A percentile compares a stretch with the other conserved stretches of the same genome.
phyloP scores from a whole-genome alignment of 176 grass and related monocot genomes.

The Triticum monococcum region DNA sequence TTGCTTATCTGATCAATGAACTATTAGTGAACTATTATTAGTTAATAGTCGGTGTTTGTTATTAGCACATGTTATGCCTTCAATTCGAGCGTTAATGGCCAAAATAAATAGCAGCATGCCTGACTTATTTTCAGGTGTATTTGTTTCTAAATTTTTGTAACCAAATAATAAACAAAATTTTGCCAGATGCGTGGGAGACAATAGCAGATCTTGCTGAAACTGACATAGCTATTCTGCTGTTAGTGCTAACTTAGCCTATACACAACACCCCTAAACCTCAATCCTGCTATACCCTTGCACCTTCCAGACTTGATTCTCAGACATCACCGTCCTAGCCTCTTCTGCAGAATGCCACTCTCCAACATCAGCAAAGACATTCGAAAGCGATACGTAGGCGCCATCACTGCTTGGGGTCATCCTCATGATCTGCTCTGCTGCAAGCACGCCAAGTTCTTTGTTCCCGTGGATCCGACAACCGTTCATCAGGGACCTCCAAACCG shows the following conservation, averaged over 20 bases:
- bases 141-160: not conserved
- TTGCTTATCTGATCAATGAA: not conserved
- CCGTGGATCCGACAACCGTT: constrained; percentile 63
- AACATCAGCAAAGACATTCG: constrained; percentile 49
- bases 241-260: not conserved
- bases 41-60: not conserved
- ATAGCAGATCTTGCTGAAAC: not conserved
- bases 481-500: constrained; percentile 57
- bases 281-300: constrained; percentile 45
- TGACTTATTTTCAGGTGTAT: constrained; percentile 4
- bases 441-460: constrained; percentile 42
- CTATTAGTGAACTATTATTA: not conserved
- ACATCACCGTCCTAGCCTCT: constrained; percentile 40
- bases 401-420: constrained; percentile 38
- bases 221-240: not conserved
- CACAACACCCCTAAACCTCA: constrained; percentile 17
- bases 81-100: not conserved
- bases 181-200: not conserved
- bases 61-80: not conserved
- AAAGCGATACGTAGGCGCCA: constrained; percentile 45
- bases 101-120: not conserved
- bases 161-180: not conserved
- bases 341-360: constrained; percentile 56
- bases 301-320: constrained; percentile 44
- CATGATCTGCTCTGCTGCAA: constrained; percentile 46